phyloP scores from a whole-genome alignment of 805 yeast species.

The Kazachstania kunashirensis region DNA sequence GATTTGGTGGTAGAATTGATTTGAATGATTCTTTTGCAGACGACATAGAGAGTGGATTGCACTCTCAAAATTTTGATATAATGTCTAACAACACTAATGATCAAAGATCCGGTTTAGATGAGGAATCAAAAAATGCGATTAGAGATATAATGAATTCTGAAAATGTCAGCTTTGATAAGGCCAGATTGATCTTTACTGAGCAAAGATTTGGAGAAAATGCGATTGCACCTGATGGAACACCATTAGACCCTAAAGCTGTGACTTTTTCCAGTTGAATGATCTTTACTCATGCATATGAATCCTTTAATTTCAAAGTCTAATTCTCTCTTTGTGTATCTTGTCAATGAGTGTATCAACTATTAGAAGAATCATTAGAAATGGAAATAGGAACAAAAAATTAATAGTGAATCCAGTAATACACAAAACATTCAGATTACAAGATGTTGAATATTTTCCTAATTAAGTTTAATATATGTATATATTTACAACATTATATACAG shows the following conservation, averaged over 20 bases:
- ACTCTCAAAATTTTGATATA: conserved; percentile 51
- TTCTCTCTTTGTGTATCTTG: no score
- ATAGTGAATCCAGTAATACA: no score
- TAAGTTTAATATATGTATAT: background rate
- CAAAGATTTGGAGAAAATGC: conserved; percentile 39
- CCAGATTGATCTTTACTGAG: conserved; percentile 46
- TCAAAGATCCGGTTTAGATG: conserved; percentile 52
- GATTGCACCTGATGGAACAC: conserved; percentile 58
- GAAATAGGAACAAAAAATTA: no score
- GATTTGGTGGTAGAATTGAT: conserved; percentile 18
- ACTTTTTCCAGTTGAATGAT: conserved; percentile 33
- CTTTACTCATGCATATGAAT: no score
- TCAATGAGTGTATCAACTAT: no score
- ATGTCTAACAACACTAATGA: conserved; percentile 40
- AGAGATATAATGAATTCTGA: conserved; percentile 43
- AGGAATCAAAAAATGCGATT: conserved; percentile 41
- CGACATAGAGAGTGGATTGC: conserved; percentile 51
- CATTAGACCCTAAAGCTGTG: conserved; percentile 56
- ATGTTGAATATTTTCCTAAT: no score
- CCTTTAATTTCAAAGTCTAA: no score
- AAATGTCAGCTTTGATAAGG: conserved; percentile 54
- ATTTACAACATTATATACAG: conserved; percentile 5
- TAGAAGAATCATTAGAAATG: no score
- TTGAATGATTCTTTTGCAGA: conserved; percentile 31
- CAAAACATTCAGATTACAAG: no score